Percentiles rank a stretch among this genome's conserved stretches.
phyloP scores from a whole-genome alignment of 345 rosid genomes.

The Dipteronia dyeriana region DNA sequence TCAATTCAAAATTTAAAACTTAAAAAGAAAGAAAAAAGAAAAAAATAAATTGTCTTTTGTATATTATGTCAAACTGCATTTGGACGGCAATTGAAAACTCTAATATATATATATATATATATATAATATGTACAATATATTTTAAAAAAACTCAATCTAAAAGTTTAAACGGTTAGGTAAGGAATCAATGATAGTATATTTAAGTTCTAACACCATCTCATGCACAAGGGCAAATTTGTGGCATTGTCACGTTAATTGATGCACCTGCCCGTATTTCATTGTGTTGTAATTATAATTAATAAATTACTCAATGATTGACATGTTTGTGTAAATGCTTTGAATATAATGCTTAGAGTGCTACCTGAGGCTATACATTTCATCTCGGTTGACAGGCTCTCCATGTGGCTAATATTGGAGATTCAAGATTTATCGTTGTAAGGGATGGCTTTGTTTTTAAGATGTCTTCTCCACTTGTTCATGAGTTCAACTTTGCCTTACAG shows the following conservation, averaged over 20 bases:
- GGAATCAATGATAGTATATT: too few species aligned
- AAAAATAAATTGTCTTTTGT: too few species aligned
- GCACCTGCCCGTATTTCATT: not conserved
- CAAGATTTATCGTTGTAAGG: conserved; percentile 72
- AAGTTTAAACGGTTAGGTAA: too few species aligned
- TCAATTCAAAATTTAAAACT: too few species aligned
- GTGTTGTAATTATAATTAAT: not conserved
- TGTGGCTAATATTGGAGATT: conserved; percentile 76
- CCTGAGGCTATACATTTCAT: not conserved
- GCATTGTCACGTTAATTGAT: not conserved
- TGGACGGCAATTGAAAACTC: too few species aligned
- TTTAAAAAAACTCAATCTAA: too few species aligned
- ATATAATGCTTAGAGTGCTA: not conserved
- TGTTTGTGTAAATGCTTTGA: not conserved
- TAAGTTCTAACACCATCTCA: not conserved
- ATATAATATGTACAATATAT: too few species aligned
- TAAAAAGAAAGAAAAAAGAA: too few species aligned
- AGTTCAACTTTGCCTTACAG: conserved; percentile 65
- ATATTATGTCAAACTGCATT: too few species aligned
- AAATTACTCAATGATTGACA: too few species aligned
- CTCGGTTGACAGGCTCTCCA: conserved; percentile 52
- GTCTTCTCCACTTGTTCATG: conserved; percentile 66
- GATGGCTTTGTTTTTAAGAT: conserved; percentile 45
- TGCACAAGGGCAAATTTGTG: not conserved
- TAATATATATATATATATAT: too few species aligned